phyloP scores from a whole-genome alignment of 2,329 filamentous ascomycete species.

The Nakataea oryzae region DNA sequence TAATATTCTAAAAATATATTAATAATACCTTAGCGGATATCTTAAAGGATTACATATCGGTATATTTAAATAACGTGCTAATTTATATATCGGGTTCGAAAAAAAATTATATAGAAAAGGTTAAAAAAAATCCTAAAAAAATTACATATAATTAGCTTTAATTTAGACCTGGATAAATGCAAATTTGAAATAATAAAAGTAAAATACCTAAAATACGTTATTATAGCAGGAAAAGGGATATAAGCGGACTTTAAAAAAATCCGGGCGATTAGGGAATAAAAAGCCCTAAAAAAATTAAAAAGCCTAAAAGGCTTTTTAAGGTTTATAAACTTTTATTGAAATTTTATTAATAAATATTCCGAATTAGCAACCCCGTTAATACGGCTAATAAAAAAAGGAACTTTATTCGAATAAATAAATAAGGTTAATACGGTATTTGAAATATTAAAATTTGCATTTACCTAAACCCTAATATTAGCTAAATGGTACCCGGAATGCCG shows the following conservation, averaged over 20 bases:
- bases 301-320: neutral
- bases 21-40: too few species aligned
- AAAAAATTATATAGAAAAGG: too few species aligned
- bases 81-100: neutral
- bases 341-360: neutral
- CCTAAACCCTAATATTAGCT: neutral
- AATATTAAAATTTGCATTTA: neutral
- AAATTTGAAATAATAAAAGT: neutral
- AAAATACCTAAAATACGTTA: neutral
- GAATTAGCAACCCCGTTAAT: neutral
- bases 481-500: neutral
- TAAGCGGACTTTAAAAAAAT: too few species aligned
- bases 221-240: neutral
- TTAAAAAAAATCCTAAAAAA: neutral
- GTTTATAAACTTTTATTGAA: neutral
- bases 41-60: neutral
- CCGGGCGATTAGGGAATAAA: neutral
- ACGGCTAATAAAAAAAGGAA: too few species aligned
- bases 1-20: too few species aligned
- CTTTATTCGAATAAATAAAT: neutral
- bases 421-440: neutral
- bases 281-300: neutral
- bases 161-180: neutral
- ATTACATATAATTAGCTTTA: neutral
- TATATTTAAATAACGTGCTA: neutral